phyloP scores from a whole-genome alignment of 108 stramenopile genomes.

The Mayamaea pseudoterrestris region DNA sequence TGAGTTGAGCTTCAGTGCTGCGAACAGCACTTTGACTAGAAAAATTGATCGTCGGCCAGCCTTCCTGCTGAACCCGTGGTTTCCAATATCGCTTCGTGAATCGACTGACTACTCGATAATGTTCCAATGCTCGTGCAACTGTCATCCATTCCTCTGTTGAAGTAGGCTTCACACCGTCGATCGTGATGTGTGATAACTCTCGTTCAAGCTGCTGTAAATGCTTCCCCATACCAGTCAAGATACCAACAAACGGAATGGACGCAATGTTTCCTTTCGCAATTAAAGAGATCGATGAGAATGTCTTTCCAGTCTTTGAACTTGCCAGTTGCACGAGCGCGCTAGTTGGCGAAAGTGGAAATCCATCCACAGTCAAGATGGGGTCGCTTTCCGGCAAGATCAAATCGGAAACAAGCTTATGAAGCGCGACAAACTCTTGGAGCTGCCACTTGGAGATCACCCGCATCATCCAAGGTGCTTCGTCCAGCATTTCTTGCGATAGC shows the following conservation, averaged over 20 bases:
- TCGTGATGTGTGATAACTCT: no score
- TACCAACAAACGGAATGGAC: conserved; percentile 20
- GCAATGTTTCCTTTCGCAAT: conserved; percentile 16
- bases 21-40: no score
- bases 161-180: no score
- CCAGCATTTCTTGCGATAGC: conserved; percentile 12
- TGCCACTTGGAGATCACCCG: conserved; percentile 14
- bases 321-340: conserved; percentile 22
- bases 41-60: no score
- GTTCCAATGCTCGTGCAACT: no score
- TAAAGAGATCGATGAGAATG: conserved; percentile 17
- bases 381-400: conserved; percentile 12
- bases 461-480: conserved; percentile 30
- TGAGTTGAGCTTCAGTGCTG: no score
- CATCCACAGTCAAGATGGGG: conserved; percentile 8
- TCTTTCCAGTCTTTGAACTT: conserved; percentile 22
- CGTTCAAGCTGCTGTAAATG: no score
- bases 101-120: no score
- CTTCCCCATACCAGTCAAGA: no score
- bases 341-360: conserved; percentile 11
- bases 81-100: no score
- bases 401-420: conserved; percentile 1
- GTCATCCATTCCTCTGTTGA: no score
- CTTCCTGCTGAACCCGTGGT: no score
- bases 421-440: conserved; percentile 5